These are phyloP conservation scores for Kickxella alabastrina DNA, from an alignment of 192 early-diverging fungal species.

Conservation along the genomic window DNA sequence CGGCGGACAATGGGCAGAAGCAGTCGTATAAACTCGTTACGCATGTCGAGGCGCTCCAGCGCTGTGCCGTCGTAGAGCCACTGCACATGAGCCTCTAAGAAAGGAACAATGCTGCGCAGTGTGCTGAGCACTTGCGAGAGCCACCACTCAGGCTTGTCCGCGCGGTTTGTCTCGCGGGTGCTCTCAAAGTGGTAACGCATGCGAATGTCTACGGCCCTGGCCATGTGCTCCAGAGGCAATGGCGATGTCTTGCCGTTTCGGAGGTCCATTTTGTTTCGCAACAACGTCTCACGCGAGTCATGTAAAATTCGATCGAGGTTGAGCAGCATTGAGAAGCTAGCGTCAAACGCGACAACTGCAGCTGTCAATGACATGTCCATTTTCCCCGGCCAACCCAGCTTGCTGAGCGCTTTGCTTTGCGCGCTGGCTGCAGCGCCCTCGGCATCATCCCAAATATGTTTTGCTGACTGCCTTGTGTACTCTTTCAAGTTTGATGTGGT, in stretches of 20 bases:
- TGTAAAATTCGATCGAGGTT: constrained; percentile 25
- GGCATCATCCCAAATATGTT: constrained; percentile 21
- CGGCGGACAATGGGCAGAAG: constrained; percentile 54
- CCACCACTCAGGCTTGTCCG: constrained; percentile 84
- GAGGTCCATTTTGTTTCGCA: constrained; percentile 3
- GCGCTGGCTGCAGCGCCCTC: constrained; percentile 19
- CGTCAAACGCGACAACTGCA: constrained; percentile 21
- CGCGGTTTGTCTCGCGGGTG: constrained; percentile 62
- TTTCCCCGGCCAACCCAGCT: constrained; percentile 39
- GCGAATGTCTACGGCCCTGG: constrained; percentile 57
- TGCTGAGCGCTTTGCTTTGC: constrained; percentile 22
- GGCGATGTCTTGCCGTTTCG: constrained; percentile 18
- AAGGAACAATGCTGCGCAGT: constrained; percentile 60
- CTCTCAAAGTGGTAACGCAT: constrained; percentile 76
- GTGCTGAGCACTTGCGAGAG: constrained; percentile 57
- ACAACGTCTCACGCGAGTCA: constrained; percentile 11
- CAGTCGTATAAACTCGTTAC: constrained; percentile 65
- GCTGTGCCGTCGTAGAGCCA: constrained; percentile 54
- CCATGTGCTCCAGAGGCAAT: constrained; percentile 53
- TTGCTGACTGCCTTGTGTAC: constrained; percentile 18
- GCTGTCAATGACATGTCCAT: constrained; percentile 25
- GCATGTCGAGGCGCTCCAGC: constrained; percentile 50
- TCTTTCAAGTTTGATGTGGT: constrained; percentile 14
- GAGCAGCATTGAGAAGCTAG: constrained; percentile 27
- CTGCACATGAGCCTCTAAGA: constrained; percentile 62